phyloP scores from a whole-genome alignment of 176 grass and related monocot species.

The Cenchrus americanus region DNA sequence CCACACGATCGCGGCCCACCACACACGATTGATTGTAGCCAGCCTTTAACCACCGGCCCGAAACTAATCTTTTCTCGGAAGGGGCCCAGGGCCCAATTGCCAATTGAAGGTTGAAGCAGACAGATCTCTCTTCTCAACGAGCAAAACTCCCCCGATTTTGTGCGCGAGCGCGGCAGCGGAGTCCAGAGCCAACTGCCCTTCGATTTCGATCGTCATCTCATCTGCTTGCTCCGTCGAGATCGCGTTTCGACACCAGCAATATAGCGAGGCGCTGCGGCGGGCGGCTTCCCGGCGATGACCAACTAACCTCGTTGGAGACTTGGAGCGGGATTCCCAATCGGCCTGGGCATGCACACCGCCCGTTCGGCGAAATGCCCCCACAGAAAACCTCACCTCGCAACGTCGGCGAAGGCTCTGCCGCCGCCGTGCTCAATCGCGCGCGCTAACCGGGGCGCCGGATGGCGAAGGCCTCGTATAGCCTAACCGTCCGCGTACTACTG shows the following conservation, averaged over 20 bases:
- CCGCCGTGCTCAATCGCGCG: not conserved
- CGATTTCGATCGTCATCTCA: not conserved
- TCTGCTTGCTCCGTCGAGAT: not conserved
- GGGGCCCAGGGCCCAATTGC: not conserved
- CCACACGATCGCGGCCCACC: no score
- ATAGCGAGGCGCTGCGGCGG: not conserved
- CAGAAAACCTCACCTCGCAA: not conserved
- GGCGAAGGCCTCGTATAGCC: not conserved
- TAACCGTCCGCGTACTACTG: not conserved
- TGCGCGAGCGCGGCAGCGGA: not conserved
- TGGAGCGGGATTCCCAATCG: not conserved
- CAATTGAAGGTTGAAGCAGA: not conserved
- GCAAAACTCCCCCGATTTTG: not conserved
- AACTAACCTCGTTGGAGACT: not conserved
- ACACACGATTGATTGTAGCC: no score
- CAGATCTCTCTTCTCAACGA: not conserved
- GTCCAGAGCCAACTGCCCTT: not conserved
- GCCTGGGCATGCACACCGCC: not conserved
- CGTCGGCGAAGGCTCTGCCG: not conserved
- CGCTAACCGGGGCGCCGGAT: not conserved
- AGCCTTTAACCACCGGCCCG: not conserved
- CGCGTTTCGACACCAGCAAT: not conserved
- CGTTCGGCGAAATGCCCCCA: slow-evolving; percentile 47
- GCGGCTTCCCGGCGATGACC: not conserved
- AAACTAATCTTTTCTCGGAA: not conserved